Percentiles rank a stretch among this genome's conserved stretches.
phyloP scores from a whole-genome alignment of 768 basidiomycete genomes.

The Mrakia gelida region DNA sequence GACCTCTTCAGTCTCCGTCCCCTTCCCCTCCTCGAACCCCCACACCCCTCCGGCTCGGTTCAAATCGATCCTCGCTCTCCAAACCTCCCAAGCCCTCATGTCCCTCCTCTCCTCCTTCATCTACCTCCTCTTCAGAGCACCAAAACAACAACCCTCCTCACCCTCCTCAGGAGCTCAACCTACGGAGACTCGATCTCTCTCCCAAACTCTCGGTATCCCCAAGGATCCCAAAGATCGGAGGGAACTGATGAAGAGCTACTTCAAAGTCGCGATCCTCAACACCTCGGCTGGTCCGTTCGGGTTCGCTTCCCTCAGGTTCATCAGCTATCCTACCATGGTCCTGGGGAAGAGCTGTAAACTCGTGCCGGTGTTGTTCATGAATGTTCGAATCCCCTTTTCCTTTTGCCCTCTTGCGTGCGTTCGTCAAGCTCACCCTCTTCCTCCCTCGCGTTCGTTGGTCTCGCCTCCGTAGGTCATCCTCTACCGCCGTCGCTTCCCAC shows the following conservation, averaged over 20 bases:
- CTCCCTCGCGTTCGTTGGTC: background rate
- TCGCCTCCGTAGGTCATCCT: slow-evolving; percentile 56
- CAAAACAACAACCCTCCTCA: slow-evolving; percentile 49
- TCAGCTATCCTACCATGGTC: slow-evolving; percentile 98
- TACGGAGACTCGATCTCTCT: slow-evolving; percentile 33
- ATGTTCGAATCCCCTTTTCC: slow-evolving; percentile 46
- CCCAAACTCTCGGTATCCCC: slow-evolving; percentile 42
- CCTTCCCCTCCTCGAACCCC: slow-evolving; percentile 64
- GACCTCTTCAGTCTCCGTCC: slow-evolving; percentile 63
- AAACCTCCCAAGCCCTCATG: slow-evolving; percentile 75
- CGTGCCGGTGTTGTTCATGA: slow-evolving; percentile 91
- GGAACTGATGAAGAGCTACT: slow-evolving; percentile 58
- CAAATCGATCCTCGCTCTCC: slow-evolving; percentile 77
- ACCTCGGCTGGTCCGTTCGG: slow-evolving; percentile 92
- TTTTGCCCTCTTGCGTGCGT: background rate
- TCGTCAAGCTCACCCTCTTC: background rate
- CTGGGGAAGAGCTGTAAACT: slow-evolving; percentile 94
- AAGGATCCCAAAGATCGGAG: slow-evolving; percentile 45
- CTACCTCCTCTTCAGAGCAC: slow-evolving; percentile 62
- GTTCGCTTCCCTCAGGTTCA: slow-evolving; percentile 88
- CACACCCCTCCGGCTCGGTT: slow-evolving; percentile 57
- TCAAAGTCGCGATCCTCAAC: slow-evolving; percentile 81
- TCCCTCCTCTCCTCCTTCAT: slow-evolving; percentile 70
- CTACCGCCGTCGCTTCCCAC: slow-evolving; percentile 85
- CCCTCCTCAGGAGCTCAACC: slow-evolving; percentile 40